Evolutionary conservation across 495 filamentous ascomycete species (phyloP), one percentile per base, ranked within the genome.

Genomic region (Bryoglossum gracile): DNA sequence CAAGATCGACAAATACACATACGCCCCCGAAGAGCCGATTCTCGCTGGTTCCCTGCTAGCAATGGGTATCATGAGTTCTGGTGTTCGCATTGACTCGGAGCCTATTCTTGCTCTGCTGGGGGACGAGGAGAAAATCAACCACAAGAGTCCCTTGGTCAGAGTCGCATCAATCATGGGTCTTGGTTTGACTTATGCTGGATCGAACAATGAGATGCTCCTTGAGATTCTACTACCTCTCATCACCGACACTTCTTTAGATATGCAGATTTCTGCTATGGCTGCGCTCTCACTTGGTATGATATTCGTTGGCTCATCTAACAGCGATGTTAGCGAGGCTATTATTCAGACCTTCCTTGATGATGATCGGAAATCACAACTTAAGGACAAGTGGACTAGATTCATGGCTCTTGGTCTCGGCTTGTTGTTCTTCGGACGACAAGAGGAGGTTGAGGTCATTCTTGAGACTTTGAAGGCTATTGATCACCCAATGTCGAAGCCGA

Each of bases 381-480:
- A 92, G 57, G 86, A 95, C 63, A 99, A 97, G 67, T 99, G 92
- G 92, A 88, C 88, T 18, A 80, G 91, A 2, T 99, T 99, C 68
- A 84, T 97, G 75, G 87, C 87, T 11, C 80, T 99, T 53, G 92
- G 94, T 50, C 73, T 99, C 46, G 92, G 94, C 2, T 79, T 99
- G 14, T 72, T 99, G 22, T 99, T 84, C 73, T 95, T 97, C 53
- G 94, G 94, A 30, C 81, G 87, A 38, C 94, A 99, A 64, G 92
- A 99, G 62, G 89, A 97, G 64, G 92, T 95, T 13, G 92, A 99
- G 61, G 89, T 95, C 22, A 83, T 95, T 43, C 67, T 95, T 16
- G 92, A 96, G 65, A 94, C 91, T 0, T 75, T 99, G 24, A 97
- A 96, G 68, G 92, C 85, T 8, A 87, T 95, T 39, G 87, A 95